Evolutionary conservation across 2,329 filamentous ascomycete genomes (phyloP).

Genomic region (Pseudocercospora fijiensis): DNA sequence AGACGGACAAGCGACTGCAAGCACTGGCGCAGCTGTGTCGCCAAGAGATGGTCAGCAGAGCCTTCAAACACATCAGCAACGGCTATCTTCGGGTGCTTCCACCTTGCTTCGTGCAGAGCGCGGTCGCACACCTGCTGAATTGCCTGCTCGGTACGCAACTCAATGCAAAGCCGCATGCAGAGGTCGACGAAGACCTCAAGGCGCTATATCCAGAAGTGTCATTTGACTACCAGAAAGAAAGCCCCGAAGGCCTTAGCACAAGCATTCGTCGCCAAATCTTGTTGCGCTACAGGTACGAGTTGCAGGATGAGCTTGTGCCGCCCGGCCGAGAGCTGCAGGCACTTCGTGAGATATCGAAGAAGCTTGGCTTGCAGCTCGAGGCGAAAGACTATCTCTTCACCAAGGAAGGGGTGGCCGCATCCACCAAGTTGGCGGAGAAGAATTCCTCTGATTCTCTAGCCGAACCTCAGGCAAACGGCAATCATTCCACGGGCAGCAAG

Average conservation of each 20-base stretch:
- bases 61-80: constrained; percentile 89
- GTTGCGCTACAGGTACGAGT: constrained; percentile 72
- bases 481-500: constrained; percentile 32
- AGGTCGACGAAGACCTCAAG: constrained; percentile 72
- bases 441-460: constrained; percentile 33
- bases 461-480: constrained; percentile 39
- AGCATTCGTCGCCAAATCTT: constrained; percentile 71
- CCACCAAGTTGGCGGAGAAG: constrained; percentile 29
- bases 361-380: constrained; percentile 84
- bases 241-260: constrained; percentile 66
- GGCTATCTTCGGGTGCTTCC: constrained; percentile 77
- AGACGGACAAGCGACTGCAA: constrained; percentile 66
- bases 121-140: constrained; percentile 85
- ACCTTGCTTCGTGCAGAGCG: constrained; percentile 73
- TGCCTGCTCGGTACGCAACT: constrained; percentile 78
- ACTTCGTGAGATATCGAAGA: constrained; percentile 83
- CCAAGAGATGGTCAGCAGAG: constrained; percentile 92
- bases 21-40: constrained; percentile 74
- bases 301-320: constrained; percentile 67
- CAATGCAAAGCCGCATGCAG: constrained; percentile 74
- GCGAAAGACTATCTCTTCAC: constrained; percentile 74
- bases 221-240: constrained; percentile 75
- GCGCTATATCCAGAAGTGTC: constrained; percentile 78
- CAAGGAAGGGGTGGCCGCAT: constrained; percentile 36
- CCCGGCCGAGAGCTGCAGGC: constrained; percentile 74